Base-by-base conservation (phyloP, 208 protist genomes). In the Trypanosoma brucei region DNA sequence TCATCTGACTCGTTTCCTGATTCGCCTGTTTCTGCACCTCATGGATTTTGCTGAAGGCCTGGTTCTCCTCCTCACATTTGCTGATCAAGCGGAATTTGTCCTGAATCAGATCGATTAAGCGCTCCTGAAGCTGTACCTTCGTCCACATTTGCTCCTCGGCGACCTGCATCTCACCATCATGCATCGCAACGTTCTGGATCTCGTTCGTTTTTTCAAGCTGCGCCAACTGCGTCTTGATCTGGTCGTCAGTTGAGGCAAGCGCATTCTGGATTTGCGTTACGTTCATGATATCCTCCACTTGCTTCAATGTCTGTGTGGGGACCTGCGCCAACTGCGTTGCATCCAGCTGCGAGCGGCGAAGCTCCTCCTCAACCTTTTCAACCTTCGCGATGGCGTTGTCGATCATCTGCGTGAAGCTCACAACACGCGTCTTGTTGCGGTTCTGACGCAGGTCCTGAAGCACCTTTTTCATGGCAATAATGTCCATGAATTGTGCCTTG, bases 151-250 rank as follows among this genome's bases (percentile, higher is more conserved):
- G 50, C 50, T 54, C 50, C 50, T 54, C 50, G 9, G 50, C 50
- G 61, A 88, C 72, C 73, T 83, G 76, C 82, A 88, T 86, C 63
- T 88, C 82, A 57, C 82, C 82, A 64, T 88, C 82, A 57, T 77
- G 69, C 72, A 88, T 75, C 55, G 82, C 82, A 36, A 81, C 76
- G 67, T 85, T 83, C 66, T 83, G 82, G 54, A 88, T 83, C 68
- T 88, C 78, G 68, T 83, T 86, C 44, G 79, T 78, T 34, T 54
- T 54, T n/a, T 54, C 50, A 5, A 54, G 50, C 50, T 54, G 50
- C 50, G 50, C 50, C 50, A 54, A n/a, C n/a, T 54, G 50, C 9
- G 50, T 54, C 50, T 54, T 54, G 50, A 54, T 54, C 50, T 54
- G 50, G 50, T 54, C 50, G n/a, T 54, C 50, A n/a, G 50, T 54